Base-by-base conservation (phyloP, 805 yeast species). In the Ogataea sp. region DNA sequence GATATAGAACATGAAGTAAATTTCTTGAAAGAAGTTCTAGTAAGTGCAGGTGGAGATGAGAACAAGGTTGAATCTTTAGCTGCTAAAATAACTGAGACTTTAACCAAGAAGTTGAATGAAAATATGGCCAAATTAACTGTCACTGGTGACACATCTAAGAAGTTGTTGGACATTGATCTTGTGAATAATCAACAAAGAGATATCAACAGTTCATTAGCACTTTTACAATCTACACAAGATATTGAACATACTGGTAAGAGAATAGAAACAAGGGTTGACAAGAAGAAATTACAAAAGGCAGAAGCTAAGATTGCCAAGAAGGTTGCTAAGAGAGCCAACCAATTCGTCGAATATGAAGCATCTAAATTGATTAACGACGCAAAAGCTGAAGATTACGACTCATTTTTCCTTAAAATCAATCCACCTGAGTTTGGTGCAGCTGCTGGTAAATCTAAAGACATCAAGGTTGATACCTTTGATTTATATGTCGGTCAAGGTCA, bases 381-480 rank as follows among this genome's bases (percentile, higher is more conserved):
- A 43, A 70, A 75, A 38, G 73, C 70, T 20, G 83, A 80, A 30
- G 89, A 89, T 60, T 93, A 90, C 59, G 99, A 93, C 61, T 84
- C 88, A 36, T 93, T 90, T 75, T 93, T 84, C 75, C 74, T 93
- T 58, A 84, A 89, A 49, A 93, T 93, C 57, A 93, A 93, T 58
- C 99, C 99, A 4, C 71, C 93, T 51, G 97, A 93, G 41, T 79
- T 86, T 53, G 90, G 90, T 38, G 73, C 78, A 1, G 84, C 80
- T 41, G 88, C 90, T n/a, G 97, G 97, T 45, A 90, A 90, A 63
- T 83, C 95, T n/a, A 93, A 93, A 63, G 97, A 93, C 61, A 86
- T 93, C 61, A 87, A 90, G 59, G 66, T 93, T 46, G 98, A 94
- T 39, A 82, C 80, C 51, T 85, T 93, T 56, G 99, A 93, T 61